Evolutionary conservation across 176 grass and related monocot species (phyloP).

Genomic region (Carex kokanica): DNA sequence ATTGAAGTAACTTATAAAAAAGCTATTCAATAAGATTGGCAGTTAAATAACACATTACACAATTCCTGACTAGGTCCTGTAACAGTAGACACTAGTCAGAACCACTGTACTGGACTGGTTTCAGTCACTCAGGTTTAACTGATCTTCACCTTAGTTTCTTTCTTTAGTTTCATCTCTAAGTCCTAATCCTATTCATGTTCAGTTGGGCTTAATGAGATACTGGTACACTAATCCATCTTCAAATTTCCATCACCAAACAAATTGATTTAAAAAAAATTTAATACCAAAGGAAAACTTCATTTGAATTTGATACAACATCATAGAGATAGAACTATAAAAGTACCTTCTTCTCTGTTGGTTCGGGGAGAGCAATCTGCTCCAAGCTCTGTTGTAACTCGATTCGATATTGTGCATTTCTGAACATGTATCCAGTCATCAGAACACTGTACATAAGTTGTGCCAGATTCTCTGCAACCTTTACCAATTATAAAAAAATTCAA

Average conservation of each 20-base stretch:
- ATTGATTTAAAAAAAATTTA: neutral
- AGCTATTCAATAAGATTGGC: neutral
- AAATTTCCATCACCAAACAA: slow-evolving; percentile 9
- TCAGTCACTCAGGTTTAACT: neutral
- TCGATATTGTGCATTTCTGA: slow-evolving; percentile 85
- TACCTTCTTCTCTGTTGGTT: slow-evolving; percentile 58
- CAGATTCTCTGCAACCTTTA: slow-evolving; percentile 91
- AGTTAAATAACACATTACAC: neutral
- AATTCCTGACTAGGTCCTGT: neutral
- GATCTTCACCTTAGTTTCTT: neutral
- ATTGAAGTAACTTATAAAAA: slow-evolving; percentile 11
- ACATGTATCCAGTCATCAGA: slow-evolving; percentile 99
- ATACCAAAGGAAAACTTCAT: neutral
- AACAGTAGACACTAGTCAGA: neutral
- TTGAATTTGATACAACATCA: neutral
- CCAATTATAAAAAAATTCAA: slow-evolving; percentile 21
- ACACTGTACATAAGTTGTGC: slow-evolving; percentile 94
- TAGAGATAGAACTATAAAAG: slow-evolving; percentile 25
- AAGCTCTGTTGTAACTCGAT: slow-evolving; percentile 82
- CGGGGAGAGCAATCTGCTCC: slow-evolving; percentile 84
- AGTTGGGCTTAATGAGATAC: neutral
- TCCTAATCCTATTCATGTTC: neutral
- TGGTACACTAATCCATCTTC: neutral
- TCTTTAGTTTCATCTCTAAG: neutral
- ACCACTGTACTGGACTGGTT: neutral